These are phyloP conservation scores for Ustilago nuda DNA, from an alignment of 1,284 basidiomycete genomes.

Conservation along the genomic window DNA sequence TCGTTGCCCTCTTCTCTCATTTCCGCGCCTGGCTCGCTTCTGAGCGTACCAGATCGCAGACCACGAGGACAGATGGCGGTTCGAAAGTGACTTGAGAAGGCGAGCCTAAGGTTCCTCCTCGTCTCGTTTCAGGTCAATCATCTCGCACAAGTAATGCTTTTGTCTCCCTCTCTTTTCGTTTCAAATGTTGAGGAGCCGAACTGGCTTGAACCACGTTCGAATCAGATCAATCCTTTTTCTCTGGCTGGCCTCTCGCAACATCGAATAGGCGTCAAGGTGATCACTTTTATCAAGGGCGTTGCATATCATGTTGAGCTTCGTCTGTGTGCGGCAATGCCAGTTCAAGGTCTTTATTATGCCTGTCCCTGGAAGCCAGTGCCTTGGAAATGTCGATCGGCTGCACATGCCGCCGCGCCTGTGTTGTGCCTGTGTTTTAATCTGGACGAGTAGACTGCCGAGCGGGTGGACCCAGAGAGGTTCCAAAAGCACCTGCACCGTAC, in stretches of 20 bases:
- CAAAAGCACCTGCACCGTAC: constrained; percentile 21
- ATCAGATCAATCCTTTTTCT: too few relatives aligned
- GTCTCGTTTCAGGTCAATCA: neutral
- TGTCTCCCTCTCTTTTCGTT: too few relatives aligned
- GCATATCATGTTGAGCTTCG: neutral
- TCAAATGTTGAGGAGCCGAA: neutral
- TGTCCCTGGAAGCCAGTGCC: neutral
- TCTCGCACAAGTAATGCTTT: neutral
- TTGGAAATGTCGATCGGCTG: constrained; percentile 1
- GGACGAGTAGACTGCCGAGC: neutral
- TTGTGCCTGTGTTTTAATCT: neutral
- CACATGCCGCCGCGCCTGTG: constrained; percentile 1
- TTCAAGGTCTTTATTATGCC: neutral
- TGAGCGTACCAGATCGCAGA: neutral
- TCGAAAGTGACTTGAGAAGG: neutral
- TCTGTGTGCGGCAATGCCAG: neutral
- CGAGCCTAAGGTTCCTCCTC: neutral
- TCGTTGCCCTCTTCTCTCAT: neutral
- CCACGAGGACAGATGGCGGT: neutral
- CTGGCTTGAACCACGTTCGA: neutral
- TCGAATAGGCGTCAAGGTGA: too few relatives aligned
- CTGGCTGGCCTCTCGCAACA: too few relatives aligned
- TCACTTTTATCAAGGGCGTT: too few relatives aligned
- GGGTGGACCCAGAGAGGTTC: neutral
- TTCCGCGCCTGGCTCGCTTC: neutral